phyloP scores from a whole-genome alignment of 495 filamentous ascomycete genomes.

The Schizothecium vesticola region DNA sequence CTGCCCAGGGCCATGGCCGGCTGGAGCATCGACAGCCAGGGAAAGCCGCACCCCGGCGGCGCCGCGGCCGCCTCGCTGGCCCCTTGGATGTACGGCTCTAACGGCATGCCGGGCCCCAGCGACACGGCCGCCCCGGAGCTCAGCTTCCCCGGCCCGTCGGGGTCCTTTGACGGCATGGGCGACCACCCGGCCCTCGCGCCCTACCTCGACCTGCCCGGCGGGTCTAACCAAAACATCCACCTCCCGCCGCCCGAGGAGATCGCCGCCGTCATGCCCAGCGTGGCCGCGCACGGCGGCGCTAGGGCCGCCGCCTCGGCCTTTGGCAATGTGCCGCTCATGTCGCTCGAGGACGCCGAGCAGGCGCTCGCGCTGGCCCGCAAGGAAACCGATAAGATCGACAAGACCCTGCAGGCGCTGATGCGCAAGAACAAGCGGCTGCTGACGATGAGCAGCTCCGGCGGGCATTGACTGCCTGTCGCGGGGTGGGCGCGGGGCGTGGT shows the following conservation, averaged over 20 bases:
- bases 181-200: conserved; percentile 1
- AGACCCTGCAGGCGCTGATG: conserved; percentile 54
- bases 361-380: conserved; percentile 52
- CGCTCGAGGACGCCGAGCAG: conserved; percentile 57
- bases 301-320: conserved; percentile 26
- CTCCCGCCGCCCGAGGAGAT: not conserved
- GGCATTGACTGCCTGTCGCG: conserved; percentile 32
- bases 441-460: conserved; percentile 10
- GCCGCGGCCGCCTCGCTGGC: conserved; percentile 33
- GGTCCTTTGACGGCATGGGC: conserved; percentile 13
- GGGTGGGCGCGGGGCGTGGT: conserved; percentile 15
- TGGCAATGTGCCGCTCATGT: conserved; percentile 46
- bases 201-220: conserved; percentile 10
- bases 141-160: conserved; percentile 28
- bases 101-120: conserved; percentile 6
- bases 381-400: conserved; percentile 66
- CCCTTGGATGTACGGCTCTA: conserved; percentile 38
- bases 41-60: conserved; percentile 17
- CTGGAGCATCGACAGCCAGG: conserved; percentile 13
- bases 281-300: not conserved
- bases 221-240: not conserved
- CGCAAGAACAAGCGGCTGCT: conserved; percentile 55
- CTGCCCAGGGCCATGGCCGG: conserved; percentile 25
- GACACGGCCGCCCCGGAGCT: conserved; percentile 29
- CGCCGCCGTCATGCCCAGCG: not conserved